Base-by-base conservation (phyloP, 2,329 filamentous ascomycete species). In the Stachybotrys chartarum region DNA sequence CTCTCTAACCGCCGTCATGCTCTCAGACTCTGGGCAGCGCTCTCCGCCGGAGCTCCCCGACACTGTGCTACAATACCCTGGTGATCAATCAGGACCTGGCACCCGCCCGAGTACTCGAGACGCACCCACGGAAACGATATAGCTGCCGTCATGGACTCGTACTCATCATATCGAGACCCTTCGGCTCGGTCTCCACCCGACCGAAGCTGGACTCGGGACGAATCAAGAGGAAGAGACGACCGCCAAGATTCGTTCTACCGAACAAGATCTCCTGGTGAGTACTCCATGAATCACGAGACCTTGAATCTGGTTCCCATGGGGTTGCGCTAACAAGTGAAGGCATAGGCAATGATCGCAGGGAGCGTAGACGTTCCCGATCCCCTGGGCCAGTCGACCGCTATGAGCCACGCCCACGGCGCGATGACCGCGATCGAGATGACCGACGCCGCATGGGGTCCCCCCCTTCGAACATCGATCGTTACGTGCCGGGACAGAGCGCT, bases 401-500 rank as follows among this genome's bases (percentile, higher is more conserved):
- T 66, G 88, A 92, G 64, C 88, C 88, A 24, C 80, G 86, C 54
- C 68, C 71, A 52, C 83, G 87, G 51, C 81, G 89, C 62, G 88
- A 91, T 60, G 88, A 91, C 52, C 74, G 81, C 57, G 76, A 79
- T 47, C 67, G 84, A 54, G 85, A 90, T 56, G 84, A 87, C 62
- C 74, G 78, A 54, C 83, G 86, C 56, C 81, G 82, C 49, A 70
- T 90, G 62, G 64, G 80, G 67, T 80, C 85, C 10, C 76, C 86
- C 58, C 75, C 87, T 32, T 81, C 86, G 56, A 88, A 88, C 56
- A 94, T 95, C 60, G 90, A 95, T 68, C 85, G 90, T 63, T 94
- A 94, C 66, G 86, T 94, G 18, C 90, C 90, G 1, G 88, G 88
- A 17, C 86, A 90, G 61, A 83, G 87, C 54, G 71, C 66, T 56